phyloP scores from a whole-genome alignment of 164 flowering plant species.

The Sedum album region DNA sequence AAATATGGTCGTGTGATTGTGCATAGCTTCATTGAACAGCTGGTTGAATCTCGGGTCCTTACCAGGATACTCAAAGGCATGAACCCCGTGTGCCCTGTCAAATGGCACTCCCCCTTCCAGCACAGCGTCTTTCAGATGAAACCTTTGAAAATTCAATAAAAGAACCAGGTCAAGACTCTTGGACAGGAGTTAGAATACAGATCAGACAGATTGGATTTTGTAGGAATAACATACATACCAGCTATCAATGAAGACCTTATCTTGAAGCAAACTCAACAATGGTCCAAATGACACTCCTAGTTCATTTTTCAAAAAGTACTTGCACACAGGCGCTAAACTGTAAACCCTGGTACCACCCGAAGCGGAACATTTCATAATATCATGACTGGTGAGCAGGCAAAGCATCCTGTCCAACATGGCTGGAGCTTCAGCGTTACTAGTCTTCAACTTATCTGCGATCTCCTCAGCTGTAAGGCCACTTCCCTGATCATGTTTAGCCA shows the following conservation, averaged over 20 bases:
- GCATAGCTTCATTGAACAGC: conserved; percentile 23
- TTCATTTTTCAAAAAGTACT: not conserved
- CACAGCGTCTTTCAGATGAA: conserved; percentile 24
- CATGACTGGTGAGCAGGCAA: conserved; percentile 11
- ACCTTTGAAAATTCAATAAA: conserved; percentile 9
- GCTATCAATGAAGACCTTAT: conserved; percentile 15
- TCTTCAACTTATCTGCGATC: conserved; percentile 19
- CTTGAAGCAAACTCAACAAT: conserved; percentile 2
- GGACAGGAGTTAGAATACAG: not conserved
- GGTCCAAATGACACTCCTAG: conserved; percentile 15
- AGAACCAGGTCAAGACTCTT: conserved; percentile 5
- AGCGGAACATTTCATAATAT: not conserved
- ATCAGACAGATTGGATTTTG: not conserved
- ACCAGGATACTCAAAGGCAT: conserved; percentile 14
- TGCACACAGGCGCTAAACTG: not conserved
- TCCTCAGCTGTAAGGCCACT: conserved; percentile 14
- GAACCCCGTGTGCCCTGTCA: conserved; percentile 18
- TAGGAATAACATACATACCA: conserved; percentile 16
- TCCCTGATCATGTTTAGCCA: conserved; percentile 12
- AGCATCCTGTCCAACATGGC: conserved; percentile 10
- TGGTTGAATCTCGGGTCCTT: conserved; percentile 15
- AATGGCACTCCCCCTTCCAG: conserved; percentile 26
- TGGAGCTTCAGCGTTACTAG: conserved; percentile 10
- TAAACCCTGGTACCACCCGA: not conserved
- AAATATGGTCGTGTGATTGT: conserved; percentile 12